Percentiles rank a stretch among this genome's conserved stretches.
Evolutionary conservation across 345 rosid species (phyloP).

Genomic region (Eutrema yunnanense): DNA sequence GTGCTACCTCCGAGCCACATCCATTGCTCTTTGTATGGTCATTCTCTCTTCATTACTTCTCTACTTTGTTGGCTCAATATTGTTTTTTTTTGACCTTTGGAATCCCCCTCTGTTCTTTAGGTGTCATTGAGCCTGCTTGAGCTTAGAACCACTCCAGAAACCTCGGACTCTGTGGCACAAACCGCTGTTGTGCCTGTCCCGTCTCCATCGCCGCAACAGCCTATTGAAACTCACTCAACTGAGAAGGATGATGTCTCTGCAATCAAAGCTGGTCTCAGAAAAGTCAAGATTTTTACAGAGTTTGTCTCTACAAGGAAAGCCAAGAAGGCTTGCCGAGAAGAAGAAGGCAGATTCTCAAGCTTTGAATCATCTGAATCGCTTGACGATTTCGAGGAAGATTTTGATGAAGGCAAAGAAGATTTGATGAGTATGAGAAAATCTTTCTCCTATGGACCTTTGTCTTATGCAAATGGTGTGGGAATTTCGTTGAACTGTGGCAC

Average conservation of each 20-base stretch:
- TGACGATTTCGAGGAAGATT: slow-evolving; percentile 28
- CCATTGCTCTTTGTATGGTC: slow-evolving; percentile 59
- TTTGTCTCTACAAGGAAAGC: slow-evolving; percentile 34
- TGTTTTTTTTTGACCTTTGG: background rate
- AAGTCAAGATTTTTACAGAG: slow-evolving; percentile 41
- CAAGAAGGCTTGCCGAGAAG: slow-evolving; percentile 36
- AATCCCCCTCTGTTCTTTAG: slow-evolving; percentile 29
- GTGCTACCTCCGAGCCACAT: slow-evolving; percentile 33
- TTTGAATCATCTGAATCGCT: slow-evolving; percentile 48
- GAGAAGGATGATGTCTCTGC: slow-evolving; percentile 40
- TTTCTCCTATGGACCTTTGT: slow-evolving; percentile 47
- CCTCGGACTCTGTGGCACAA: slow-evolving; percentile 38
- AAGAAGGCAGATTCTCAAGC: slow-evolving; percentile 29
- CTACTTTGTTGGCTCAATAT: background rate
- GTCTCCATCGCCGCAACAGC: slow-evolving; percentile 25
- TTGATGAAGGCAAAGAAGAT: slow-evolving; percentile 27
- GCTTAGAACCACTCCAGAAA: slow-evolving; percentile 60
- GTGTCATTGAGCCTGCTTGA: slow-evolving; percentile 68
- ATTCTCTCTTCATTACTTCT: background rate
- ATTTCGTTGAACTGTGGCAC: slow-evolving; percentile 24
- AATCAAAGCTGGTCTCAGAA: slow-evolving; percentile 43
- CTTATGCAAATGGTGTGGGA: slow-evolving; percentile 40
- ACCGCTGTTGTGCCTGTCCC: slow-evolving; percentile 54
- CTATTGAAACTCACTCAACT: slow-evolving; percentile 18
- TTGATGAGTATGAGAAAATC: slow-evolving; percentile 26